Percentiles rank a stretch among this genome's conserved stretches.
Conservation (phyloP, 352 stramenopile genomes). For the Globisporangium alternatum region DNA sequence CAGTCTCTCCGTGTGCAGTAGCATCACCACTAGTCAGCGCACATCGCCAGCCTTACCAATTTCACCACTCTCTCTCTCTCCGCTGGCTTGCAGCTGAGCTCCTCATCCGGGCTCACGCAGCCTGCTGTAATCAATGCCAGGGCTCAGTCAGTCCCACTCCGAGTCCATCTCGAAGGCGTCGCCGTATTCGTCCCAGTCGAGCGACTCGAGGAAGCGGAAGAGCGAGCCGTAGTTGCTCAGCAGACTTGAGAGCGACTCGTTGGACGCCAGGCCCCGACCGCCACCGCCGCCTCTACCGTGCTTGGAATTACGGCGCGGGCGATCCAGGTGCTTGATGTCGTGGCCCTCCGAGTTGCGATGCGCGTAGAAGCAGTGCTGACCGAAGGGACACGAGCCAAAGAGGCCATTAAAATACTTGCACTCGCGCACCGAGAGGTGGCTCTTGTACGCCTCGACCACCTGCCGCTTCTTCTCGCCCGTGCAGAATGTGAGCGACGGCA, state of each 20-base stretch:
- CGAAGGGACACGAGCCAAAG: conserved; percentile 70
- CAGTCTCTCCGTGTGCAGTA: neutral
- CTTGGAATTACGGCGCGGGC: conserved; percentile 21
- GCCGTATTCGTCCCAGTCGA: conserved; percentile 48
- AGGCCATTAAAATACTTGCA: conserved; percentile 80
- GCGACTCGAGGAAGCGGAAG: conserved; percentile 63
- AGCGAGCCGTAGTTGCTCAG: conserved; percentile 62
- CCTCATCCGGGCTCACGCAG: neutral
- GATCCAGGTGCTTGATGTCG: conserved; percentile 70
- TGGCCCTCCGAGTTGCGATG: conserved; percentile 51
- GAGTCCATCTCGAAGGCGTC: conserved; percentile 19
- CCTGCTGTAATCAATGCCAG: neutral
- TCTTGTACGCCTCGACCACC: conserved; percentile 70
- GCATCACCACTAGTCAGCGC: neutral
- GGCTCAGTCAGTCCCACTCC: neutral
- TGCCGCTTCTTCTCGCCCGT: conserved; percentile 54
- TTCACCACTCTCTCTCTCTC: neutral
- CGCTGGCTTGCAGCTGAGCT: neutral
- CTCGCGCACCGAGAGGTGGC: conserved; percentile 63
- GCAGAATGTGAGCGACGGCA: conserved; percentile 76
- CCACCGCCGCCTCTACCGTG: conserved; percentile 12
- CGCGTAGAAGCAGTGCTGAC: conserved; percentile 73
- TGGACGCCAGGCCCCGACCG: neutral
- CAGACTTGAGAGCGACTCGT: conserved; percentile 37
- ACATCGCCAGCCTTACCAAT: neutral